These are phyloP conservation scores for Aspergillus sparsus DNA, from an alignment of 495 filamentous ascomycete species.

Conservation along the genomic window DNA sequence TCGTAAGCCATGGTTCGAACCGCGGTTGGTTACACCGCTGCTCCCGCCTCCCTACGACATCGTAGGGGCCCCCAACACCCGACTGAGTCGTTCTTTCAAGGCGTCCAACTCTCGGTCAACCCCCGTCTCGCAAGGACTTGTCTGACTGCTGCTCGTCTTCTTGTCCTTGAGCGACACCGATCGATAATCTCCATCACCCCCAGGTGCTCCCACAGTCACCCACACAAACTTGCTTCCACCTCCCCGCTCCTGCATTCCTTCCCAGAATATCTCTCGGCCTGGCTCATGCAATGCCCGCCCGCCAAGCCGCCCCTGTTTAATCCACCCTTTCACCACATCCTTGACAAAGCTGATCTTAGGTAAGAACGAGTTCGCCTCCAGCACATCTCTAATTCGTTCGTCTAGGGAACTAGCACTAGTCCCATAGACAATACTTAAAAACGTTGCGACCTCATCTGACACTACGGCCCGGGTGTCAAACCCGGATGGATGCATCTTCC, in stretches of 20 bases:
- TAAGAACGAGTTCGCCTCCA: constrained; percentile 77
- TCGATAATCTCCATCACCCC: constrained; percentile 64
- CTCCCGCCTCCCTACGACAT: not conserved
- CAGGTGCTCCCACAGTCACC: constrained; percentile 77
- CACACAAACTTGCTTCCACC: constrained; percentile 74
- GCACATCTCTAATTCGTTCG: constrained; percentile 61
- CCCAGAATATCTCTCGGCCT: constrained; percentile 63
- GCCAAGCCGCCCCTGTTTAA: constrained; percentile 69
- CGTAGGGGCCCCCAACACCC: constrained; percentile 30
- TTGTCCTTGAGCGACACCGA: constrained; percentile 43
- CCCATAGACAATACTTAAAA: constrained; percentile 59
- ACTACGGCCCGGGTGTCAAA: constrained; percentile 55
- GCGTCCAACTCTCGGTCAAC: constrained; percentile 37
- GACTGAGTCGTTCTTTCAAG: constrained; percentile 36
- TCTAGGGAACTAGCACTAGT: constrained; percentile 50
- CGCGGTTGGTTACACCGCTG: not conserved
- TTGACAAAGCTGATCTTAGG: constrained; percentile 76
- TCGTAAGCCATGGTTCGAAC: constrained; percentile 23
- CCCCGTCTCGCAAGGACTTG: constrained; percentile 2
- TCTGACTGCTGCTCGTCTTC: constrained; percentile 16
- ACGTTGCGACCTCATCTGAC: constrained; percentile 62
- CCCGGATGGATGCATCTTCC: constrained; percentile 56
- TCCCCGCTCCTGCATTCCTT: constrained; percentile 60
- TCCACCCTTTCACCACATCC: constrained; percentile 70
- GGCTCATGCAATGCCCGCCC: constrained; percentile 38